Conservation (phyloP, 208 protist genomes). For the Leishmania lainsoni region DNA sequence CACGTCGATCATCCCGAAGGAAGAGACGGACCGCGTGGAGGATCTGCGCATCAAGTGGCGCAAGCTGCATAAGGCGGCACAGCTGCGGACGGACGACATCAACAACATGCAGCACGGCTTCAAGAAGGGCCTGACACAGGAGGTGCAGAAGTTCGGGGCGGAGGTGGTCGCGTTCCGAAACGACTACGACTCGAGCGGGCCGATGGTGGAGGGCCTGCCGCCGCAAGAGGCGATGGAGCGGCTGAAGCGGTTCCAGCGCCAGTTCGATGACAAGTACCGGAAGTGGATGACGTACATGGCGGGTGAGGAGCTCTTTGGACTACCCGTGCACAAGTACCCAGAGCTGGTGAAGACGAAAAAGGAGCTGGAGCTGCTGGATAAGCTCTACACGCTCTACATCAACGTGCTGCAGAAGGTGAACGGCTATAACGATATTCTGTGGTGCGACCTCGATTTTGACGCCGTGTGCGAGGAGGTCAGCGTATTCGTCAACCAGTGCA, state of each 20-base stretch:
- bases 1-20: constrained; percentile 93
- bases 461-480: constrained; percentile 92
- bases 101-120: constrained; percentile 92
- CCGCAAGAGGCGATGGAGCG: constrained; percentile 95
- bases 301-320: constrained; percentile 96
- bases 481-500: constrained; percentile 91
- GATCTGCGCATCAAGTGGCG: constrained; percentile 94
- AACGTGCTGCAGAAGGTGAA: constrained; percentile 94
- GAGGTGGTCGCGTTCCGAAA: constrained; percentile 94
- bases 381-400: constrained; percentile 96
- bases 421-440: constrained; percentile 95
- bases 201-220: constrained; percentile 93
- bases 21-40: constrained; percentile 95
- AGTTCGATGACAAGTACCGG: constrained; percentile 95
- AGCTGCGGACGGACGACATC: constrained; percentile 88
- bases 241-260: constrained; percentile 95
- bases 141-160: constrained; percentile 93
- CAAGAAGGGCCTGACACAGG: constrained; percentile 92
- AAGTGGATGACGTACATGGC: constrained; percentile 94
- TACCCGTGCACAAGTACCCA: constrained; percentile 94
- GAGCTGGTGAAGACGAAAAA: constrained; percentile 94
- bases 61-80: constrained; percentile 84
- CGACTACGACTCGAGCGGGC: constrained; percentile 96
- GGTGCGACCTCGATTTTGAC: constrained; percentile 95
- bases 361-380: constrained; percentile 94